Evolutionary conservation across 1,284 basidiomycete genomes (phyloP), one percentile per base, ranked within the genome.

Genomic region (Fomes fomentarius): DNA sequence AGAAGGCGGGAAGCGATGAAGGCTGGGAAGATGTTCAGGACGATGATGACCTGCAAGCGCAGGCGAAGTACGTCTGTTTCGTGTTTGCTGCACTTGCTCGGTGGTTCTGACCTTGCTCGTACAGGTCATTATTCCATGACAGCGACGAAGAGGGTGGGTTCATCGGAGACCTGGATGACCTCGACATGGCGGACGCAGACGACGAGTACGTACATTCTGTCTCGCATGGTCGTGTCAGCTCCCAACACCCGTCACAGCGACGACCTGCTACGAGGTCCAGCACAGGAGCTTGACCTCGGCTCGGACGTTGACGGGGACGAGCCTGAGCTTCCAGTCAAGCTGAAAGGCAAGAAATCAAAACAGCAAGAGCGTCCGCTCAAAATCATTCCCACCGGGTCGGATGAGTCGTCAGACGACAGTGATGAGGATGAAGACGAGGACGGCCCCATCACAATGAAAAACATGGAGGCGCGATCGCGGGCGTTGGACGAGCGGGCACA

Each of bases 391-490:
- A 79, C 77, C 9, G 73, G 67, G 3, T 81, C 78, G 15, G 78
- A 80, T 42, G 74, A 66, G 30, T 75, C 77, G 40, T 76, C 74
- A 1, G 69, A 71, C 14, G 69, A 66, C 35, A 52, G 63, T 52
- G 71, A 68, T 2, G 69, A 72, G 12, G 69, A 80, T 38, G 75
- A 76, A 7, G 85, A 75, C 38, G 78, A 85, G 25, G 86, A 84
- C 52, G 84, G 73, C 3, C 85, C 76, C 41, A 72, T 85, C 25
- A 93, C 89, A 8, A 83, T 84, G 70, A 81, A 78, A 24, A 93
- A 91, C 63, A 89, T 92, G 78, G 91, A 89, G 62, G 82, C 83
- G 24, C 84, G 83, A 31, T 91, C 90, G 26, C 81, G 81, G 47
- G 88, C 87, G 42, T 69, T 93, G 45, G 90, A 93, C 61, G 83